A percentile compares a stretch with the other conserved stretches of the same genome.
These are phyloP conservation scores for Phytophthora uliginosa DNA, from an alignment of 352 stramenopile genomes.

Conservation along the genomic window DNA sequence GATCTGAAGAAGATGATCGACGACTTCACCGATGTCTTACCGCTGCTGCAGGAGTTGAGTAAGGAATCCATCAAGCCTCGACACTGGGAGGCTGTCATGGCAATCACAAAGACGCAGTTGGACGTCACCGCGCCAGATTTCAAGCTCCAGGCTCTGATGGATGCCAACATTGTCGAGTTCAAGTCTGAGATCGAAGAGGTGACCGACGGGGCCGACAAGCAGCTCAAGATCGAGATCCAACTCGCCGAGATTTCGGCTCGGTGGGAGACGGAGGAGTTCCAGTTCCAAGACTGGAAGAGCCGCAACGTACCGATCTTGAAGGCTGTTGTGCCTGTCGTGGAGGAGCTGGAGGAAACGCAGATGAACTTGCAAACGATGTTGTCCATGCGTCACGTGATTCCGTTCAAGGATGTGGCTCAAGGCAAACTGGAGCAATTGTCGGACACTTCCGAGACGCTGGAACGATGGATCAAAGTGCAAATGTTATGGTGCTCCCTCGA, in stretches of 20 bases:
- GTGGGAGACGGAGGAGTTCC: constrained; percentile 97
- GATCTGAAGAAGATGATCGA: constrained; percentile 98
- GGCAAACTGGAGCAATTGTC: constrained; percentile 95
- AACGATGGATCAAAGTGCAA: constrained; percentile 99
- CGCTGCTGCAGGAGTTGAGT: constrained; percentile 96
- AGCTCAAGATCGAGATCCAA: constrained; percentile 98
- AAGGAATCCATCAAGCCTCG: constrained; percentile 97
- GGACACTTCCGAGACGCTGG: constrained; percentile 98
- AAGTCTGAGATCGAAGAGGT: constrained; percentile 98
- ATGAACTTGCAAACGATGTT: constrained; percentile 99
- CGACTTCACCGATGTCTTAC: constrained; percentile 98
- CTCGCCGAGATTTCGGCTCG: constrained; percentile 95
- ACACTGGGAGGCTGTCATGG: constrained; percentile 98
- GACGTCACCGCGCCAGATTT: constrained; percentile 96
- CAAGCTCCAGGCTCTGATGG: constrained; percentile 96
- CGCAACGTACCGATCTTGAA: constrained; percentile 97
- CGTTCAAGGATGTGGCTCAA: constrained; percentile 97
- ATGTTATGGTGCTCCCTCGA: constrained; percentile 99
- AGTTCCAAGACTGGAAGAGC: constrained; percentile 96
- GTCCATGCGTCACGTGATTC: constrained; percentile 97
- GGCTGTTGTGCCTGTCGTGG: constrained; percentile 95
- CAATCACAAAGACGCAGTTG: constrained; percentile 94
- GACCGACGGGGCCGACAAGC: constrained; percentile 98
- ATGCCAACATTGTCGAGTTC: constrained; percentile 93
- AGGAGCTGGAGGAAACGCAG: constrained; percentile 98